These are phyloP conservation scores for Fusarium verrucosum DNA, from an alignment of 2,329 filamentous ascomycete genomes.

Conservation along the genomic window DNA sequence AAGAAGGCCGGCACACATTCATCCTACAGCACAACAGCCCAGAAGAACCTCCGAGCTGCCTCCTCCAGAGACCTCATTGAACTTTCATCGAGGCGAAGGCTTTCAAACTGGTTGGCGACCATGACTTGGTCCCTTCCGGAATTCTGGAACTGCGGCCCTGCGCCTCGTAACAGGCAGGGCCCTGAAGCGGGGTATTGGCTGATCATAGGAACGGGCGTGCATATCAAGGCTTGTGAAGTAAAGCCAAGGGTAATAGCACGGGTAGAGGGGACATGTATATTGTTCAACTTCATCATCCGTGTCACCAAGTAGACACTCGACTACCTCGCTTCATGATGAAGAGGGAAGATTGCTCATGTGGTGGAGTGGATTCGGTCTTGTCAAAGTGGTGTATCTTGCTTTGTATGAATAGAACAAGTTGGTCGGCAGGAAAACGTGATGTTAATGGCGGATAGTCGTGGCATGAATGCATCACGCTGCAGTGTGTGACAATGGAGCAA, in stretches of 20 bases:
- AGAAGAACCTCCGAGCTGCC: conserved; percentile 16
- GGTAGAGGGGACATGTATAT: conserved; percentile 14
- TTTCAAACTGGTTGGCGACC: conserved; percentile 35
- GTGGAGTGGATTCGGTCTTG: conserved; percentile 14
- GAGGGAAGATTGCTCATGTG: conserved; percentile 18
- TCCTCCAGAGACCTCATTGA: conserved; percentile 22
- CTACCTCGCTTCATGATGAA: conserved; percentile 16
- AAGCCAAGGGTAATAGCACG: conserved; percentile 5
- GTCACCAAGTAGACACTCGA: conserved; percentile 28
- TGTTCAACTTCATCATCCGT: conserved; percentile 14
- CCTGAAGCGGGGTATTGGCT: conserved; percentile 30
- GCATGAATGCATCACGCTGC: background rate
- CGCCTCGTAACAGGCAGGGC: conserved; percentile 34
- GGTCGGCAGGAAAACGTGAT: conserved; percentile 20
- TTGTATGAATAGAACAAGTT: conserved; percentile 41
- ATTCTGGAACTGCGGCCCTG: conserved; percentile 39
- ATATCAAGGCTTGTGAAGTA: conserved; percentile 30
- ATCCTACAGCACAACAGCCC: background rate
- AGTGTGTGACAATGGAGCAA: background rate
- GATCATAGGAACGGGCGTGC: conserved; percentile 19
- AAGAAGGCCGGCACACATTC: conserved; percentile 16
- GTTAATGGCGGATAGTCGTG: background rate
- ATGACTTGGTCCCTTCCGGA: conserved; percentile 30
- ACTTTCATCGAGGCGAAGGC: conserved; percentile 21
- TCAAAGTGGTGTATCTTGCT: conserved; percentile 20